Conservation (phyloP, 148 eudicot genomes). For the Nyssa sinensis region DNA sequence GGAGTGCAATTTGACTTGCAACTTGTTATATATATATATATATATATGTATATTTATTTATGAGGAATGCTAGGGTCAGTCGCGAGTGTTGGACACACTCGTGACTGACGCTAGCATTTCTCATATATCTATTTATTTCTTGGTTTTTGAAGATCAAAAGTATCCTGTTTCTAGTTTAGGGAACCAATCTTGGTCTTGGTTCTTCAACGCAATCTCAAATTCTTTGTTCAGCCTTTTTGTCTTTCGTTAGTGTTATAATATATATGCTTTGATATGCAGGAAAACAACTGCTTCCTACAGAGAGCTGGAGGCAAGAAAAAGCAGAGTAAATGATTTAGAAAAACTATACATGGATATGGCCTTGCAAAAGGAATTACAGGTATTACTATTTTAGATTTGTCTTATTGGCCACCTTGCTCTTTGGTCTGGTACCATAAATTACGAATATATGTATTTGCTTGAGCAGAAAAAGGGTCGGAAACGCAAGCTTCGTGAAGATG, state of each 20-base stretch:
- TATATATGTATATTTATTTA: too few relatives aligned
- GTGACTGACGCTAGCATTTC: too few relatives aligned
- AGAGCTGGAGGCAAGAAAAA: slow-evolving; percentile 69
- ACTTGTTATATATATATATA: too few relatives aligned
- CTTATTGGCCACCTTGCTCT: neutral
- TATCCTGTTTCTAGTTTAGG: neutral
- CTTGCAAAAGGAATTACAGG: slow-evolving; percentile 88
- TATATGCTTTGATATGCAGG: slow-evolving; percentile 33
- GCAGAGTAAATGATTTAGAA: slow-evolving; percentile 64
- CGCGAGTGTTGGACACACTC: too few relatives aligned
- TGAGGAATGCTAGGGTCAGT: too few relatives aligned
- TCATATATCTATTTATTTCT: too few relatives aligned
- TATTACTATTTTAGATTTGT: slow-evolving; percentile 14
- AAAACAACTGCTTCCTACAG: slow-evolving; percentile 61
- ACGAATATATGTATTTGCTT: neutral
- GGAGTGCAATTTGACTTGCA: neutral
- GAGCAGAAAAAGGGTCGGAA: slow-evolving; percentile 86
- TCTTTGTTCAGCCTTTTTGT: neutral
- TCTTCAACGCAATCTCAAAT: neutral
- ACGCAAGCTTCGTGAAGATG: slow-evolving; percentile 84
- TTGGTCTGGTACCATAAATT: neutral
- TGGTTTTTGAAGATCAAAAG: too few relatives aligned
- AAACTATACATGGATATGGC: slow-evolving; percentile 70
- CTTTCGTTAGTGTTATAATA: neutral
- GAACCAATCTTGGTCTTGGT: neutral